phyloP scores from a whole-genome alignment of 2,329 filamentous ascomycete species.

The Fusarium newnesense region DNA sequence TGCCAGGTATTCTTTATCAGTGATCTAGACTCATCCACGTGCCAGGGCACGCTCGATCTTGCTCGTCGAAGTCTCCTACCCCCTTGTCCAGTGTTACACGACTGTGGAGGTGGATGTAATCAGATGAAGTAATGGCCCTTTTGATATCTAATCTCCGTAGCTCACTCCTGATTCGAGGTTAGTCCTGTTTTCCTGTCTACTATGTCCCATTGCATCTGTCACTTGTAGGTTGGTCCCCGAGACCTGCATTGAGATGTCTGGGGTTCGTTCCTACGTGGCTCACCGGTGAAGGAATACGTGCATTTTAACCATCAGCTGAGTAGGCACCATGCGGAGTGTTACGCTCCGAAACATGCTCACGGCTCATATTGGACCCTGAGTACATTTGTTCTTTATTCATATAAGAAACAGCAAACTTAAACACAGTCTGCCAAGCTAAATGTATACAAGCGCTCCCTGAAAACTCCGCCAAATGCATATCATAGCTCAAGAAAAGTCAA shows the following conservation, averaged over 20 bases:
- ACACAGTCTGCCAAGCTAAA: constrained; percentile 10
- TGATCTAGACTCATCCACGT: constrained; percentile 7
- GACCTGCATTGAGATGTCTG: constrained; percentile 27
- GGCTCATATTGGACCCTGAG: background rate
- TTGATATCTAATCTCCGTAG: constrained; percentile 19
- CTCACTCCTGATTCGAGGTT: background rate
- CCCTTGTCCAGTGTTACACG: constrained; percentile 24
- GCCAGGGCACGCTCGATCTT: constrained; percentile 13
- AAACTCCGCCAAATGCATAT: constrained; percentile 30
- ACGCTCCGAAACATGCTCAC: background rate
- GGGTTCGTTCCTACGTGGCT: constrained; percentile 14
- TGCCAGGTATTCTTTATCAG: background rate
- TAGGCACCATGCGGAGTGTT: background rate
- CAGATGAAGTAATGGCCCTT: constrained; percentile 4
- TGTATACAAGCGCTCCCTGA: constrained; percentile 27
- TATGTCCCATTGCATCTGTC: constrained; percentile 17
- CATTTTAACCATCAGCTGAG: constrained; percentile 15
- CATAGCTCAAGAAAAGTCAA: constrained; percentile 65
- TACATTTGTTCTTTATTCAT: constrained; percentile 13
- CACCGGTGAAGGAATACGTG: constrained; percentile 13
- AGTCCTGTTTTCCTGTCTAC: background rate
- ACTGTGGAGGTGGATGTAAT: background rate
- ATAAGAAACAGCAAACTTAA: constrained; percentile 1
- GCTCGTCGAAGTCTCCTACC: background rate
- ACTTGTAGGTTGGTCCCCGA: constrained; percentile 20